These are phyloP conservation scores for Moniliophthora roreri DNA, from an alignment of 1,284 basidiomycete species.

Conservation along the genomic window DNA sequence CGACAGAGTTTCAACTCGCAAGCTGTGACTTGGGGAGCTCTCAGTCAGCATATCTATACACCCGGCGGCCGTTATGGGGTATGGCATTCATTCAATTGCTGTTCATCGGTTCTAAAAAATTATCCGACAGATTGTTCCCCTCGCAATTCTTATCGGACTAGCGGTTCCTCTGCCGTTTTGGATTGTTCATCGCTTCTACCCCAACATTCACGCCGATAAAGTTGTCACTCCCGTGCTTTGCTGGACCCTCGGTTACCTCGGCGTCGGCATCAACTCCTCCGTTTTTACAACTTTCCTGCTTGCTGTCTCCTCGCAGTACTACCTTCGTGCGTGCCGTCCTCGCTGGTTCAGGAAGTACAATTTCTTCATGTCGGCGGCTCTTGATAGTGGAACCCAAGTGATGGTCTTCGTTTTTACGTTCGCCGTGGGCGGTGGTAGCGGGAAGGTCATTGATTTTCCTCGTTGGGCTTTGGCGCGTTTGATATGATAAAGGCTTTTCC, in stretches of 20 bases:
- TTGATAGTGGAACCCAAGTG: slow-evolving; percentile 60
- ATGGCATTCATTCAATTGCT: slow-evolving; percentile 11
- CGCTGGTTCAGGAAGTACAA: slow-evolving; percentile 65
- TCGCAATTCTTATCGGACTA: slow-evolving; percentile 52
- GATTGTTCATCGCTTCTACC: slow-evolving; percentile 46
- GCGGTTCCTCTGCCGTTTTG: slow-evolving; percentile 55
- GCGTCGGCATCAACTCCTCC: slow-evolving; percentile 51
- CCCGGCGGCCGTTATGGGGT: slow-evolving; percentile 45
- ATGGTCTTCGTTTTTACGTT: slow-evolving; percentile 48
- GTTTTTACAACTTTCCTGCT: slow-evolving; percentile 50
- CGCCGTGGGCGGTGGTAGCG: slow-evolving; percentile 57
- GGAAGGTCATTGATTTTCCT: slow-evolving; percentile 42
- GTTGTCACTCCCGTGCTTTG: slow-evolving; percentile 50
- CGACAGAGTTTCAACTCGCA: slow-evolving; percentile 35
- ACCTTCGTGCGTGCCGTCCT: slow-evolving; percentile 57
- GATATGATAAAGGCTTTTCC: not conserved
- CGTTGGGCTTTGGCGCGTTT: slow-evolving; percentile 32
- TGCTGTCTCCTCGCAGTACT: slow-evolving; percentile 57
- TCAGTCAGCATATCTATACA: slow-evolving; percentile 52
- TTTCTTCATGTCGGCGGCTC: slow-evolving; percentile 64
- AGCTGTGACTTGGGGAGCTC: slow-evolving; percentile 60
- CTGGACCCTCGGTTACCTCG: slow-evolving; percentile 20
- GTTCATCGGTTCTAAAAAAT: slow-evolving; percentile 14
- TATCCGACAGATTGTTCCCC: slow-evolving; percentile 42
- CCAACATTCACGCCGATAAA: slow-evolving; percentile 43